These are phyloP conservation scores for Neospermospora avenae DNA, from an alignment of 2,329 filamentous ascomycete genomes.

Conservation along the genomic window DNA sequence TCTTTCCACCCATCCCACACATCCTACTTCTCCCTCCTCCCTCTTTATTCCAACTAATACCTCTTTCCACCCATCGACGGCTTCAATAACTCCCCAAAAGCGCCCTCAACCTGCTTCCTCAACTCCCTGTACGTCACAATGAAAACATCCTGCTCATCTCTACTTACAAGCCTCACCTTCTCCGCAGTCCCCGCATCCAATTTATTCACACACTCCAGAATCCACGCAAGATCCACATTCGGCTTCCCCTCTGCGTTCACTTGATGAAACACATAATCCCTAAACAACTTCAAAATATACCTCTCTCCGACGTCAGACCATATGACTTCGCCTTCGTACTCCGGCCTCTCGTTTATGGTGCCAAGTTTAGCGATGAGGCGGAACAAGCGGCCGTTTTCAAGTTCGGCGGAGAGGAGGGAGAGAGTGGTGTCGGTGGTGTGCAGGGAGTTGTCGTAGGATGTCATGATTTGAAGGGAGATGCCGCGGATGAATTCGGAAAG, in stretches of 20 bases:
- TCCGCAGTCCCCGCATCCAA: slow-evolving; percentile 88
- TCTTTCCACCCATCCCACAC: not conserved
- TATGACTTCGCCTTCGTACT: slow-evolving; percentile 70
- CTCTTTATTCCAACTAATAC: slow-evolving; percentile 5
- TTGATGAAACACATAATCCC: slow-evolving; percentile 96
- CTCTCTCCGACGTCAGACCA: slow-evolving; percentile 94
- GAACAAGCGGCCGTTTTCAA: slow-evolving; percentile 85
- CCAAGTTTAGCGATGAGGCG: slow-evolving; percentile 80
- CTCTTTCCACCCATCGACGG: slow-evolving; percentile 16
- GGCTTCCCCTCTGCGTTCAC: slow-evolving; percentile 82
- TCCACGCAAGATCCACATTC: slow-evolving; percentile 82
- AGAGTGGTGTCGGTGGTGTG: slow-evolving; percentile 74
- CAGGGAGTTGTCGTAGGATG: slow-evolving; percentile 73
- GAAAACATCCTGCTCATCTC: slow-evolving; percentile 87
- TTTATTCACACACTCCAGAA: slow-evolving; percentile 84
- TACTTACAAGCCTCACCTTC: slow-evolving; percentile 77
- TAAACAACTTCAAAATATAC: slow-evolving; percentile 90
- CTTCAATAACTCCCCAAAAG: slow-evolving; percentile 53
- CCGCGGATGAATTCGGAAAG: slow-evolving; percentile 77
- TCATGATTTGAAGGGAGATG: slow-evolving; percentile 74
- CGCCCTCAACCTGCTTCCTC: slow-evolving; percentile 58
- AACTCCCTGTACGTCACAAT: slow-evolving; percentile 89
- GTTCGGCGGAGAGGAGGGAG: slow-evolving; percentile 70
- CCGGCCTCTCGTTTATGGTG: slow-evolving; percentile 83
- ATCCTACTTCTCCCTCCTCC: not conserved